Conservation (phyloP, 2,329 filamentous ascomycete species). For the Apiospora saccharicola region DNA sequence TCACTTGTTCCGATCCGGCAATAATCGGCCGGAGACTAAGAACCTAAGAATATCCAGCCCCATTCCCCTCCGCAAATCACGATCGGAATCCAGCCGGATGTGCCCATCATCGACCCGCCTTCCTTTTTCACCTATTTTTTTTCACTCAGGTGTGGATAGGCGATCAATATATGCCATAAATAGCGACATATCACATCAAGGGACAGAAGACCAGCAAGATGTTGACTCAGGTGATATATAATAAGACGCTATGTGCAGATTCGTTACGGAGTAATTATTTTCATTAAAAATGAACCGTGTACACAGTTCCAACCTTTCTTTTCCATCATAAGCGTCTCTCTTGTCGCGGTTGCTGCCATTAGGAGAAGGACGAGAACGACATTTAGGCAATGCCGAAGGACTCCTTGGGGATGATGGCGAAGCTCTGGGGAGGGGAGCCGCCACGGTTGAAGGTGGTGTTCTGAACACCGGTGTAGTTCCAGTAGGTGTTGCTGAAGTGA, state of each 20-base stretch:
- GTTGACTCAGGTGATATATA: constrained; percentile 8
- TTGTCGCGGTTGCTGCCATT: background rate
- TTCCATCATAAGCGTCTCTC: background rate
- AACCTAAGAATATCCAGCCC: background rate
- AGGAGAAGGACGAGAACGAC: too few species aligned
- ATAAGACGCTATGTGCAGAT: constrained; percentile 11
- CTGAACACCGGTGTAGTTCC: constrained; percentile 10
- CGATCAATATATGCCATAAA: background rate
- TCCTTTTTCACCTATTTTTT: too few species aligned
- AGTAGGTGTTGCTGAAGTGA: constrained; percentile 6
- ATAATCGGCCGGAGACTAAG: background rate
- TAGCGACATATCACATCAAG: constrained; percentile 13
- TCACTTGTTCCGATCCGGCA: background rate
- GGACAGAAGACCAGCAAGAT: background rate
- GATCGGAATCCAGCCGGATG: background rate
- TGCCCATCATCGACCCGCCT: constrained; percentile 1
- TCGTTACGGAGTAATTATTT: background rate
- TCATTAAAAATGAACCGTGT: constrained; percentile 2
- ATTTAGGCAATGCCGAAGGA: constrained; percentile 21
- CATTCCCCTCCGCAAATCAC: background rate
- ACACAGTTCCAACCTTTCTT: background rate
- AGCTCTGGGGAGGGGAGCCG: background rate
- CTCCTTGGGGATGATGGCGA: constrained; percentile 20
- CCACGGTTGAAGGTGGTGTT: constrained; percentile 10
- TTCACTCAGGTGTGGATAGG: background rate